These are phyloP conservation scores for Acanthamoeba quina DNA, from an alignment of 208 protist species.

Conservation along the genomic window DNA sequence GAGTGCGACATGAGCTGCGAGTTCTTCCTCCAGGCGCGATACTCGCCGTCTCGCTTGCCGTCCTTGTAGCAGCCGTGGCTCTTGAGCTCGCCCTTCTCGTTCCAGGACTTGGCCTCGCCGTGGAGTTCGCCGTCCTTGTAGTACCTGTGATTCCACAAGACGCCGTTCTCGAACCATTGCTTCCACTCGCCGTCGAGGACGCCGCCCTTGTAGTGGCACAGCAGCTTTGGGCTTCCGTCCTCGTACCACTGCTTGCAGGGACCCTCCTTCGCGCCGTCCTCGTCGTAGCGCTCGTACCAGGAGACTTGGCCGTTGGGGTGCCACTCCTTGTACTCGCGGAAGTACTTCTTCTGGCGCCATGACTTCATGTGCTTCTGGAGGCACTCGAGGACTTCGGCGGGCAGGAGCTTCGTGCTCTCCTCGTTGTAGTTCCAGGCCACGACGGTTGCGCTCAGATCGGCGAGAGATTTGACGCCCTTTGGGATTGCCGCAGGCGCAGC, in stretches of 20 bases:
- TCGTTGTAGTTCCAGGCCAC: slow-evolving; percentile 21
- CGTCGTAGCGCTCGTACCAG: slow-evolving; percentile 6
- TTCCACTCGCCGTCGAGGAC: slow-evolving; percentile 18
- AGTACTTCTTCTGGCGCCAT: slow-evolving; percentile 2
- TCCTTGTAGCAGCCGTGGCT: background rate
- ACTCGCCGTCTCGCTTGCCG: background rate
- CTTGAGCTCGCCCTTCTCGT: background rate
- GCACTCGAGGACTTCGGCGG: background rate
- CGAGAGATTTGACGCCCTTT: background rate
- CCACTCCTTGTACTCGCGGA: slow-evolving; percentile 26
- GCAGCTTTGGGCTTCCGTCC: background rate
- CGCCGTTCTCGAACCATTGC: background rate
- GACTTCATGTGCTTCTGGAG: slow-evolving; percentile 3
- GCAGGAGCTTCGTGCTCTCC: background rate
- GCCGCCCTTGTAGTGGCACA: slow-evolving; percentile 3
- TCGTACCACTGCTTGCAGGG: background rate
- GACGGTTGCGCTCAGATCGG: background rate
- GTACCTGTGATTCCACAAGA: background rate
- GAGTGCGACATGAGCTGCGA: background rate
- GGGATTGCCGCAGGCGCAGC: background rate
- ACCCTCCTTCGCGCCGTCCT: background rate
- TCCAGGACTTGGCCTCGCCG: background rate
- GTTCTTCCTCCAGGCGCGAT: background rate
- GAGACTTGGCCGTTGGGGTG: background rate
- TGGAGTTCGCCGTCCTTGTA: background rate